Evolutionary conservation across 768 basidiomycete genomes (phyloP), one percentile per base, ranked within the genome.

Genomic region (Amanita rubescens): DNA sequence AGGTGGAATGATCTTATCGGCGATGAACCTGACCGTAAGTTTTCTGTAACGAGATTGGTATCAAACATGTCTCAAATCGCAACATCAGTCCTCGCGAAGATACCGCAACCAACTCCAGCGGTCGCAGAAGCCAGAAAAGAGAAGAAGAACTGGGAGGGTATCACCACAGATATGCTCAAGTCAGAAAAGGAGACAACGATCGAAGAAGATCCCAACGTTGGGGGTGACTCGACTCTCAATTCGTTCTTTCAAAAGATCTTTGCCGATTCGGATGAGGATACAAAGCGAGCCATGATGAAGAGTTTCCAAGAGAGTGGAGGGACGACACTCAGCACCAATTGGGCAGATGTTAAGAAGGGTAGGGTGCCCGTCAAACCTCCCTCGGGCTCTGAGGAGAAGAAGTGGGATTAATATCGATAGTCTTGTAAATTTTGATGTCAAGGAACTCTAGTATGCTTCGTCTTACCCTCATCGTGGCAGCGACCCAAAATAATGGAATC

Each of bases 241-340:
- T 63, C 75, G 25, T 90, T 95, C 72, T 94, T 94, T 81, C 87
- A 90, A 64, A 88, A 90, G 72, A 81, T 99, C 57, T 99, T 87
- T 62, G 76, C 79, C 5, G 90, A 89, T 65, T 89, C 94, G 22
- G 93, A 96, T 60, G 90, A 93, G 0, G 90, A 99, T 61, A 91
- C 94, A 12, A 82, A 77, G 62, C 80, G 85, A 34, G 96, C 96
- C 3, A 99, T 99, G 94, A 84, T 97, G 84, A 99, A 99, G 79
- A 94, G 91, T 64, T 97, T 90, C 67, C 76, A 78, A 56, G 95
- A 99, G 74, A 92, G 90, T 59, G 93, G 93, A 6, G 96, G 96
- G 7, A 99, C 96, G 8, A 87, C 92, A 0, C 74, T 99, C 37
- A 94, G 90, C 71, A 99, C 95, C 0, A 92, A 96, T 67, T 99